Conservation (phyloP, 345 rosid genomes). For the Ceriops decandra region DNA sequence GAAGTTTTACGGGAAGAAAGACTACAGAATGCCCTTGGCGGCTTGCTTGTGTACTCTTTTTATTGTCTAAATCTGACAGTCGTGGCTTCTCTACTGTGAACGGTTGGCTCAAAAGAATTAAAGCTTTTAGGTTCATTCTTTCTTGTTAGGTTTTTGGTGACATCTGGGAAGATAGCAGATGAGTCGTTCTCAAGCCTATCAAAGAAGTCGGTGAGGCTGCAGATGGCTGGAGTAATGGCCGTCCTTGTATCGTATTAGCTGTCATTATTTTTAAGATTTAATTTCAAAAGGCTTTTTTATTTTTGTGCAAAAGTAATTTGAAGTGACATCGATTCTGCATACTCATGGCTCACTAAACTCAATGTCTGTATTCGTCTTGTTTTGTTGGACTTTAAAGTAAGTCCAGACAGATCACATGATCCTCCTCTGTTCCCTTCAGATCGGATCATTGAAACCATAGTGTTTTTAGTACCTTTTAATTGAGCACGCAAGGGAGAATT, state of each 20-base stretch:
- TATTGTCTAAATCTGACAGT: background rate
- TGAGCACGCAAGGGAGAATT: too few relatives aligned
- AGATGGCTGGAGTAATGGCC: background rate
- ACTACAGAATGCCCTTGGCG: background rate
- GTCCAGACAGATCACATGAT: too few relatives aligned
- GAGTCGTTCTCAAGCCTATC: background rate
- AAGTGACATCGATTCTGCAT: background rate
- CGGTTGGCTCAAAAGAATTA: background rate
- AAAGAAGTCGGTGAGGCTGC: background rate
- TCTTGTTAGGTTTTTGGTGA: background rate
- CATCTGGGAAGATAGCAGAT: background rate
- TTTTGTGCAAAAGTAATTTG: background rate
- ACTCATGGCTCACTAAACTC: background rate
- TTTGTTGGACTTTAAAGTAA: too few relatives aligned
- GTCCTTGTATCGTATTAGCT: background rate
- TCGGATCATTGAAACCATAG: too few relatives aligned
- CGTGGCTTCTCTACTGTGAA: background rate
- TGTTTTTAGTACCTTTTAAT: too few relatives aligned
- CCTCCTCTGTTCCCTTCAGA: too few relatives aligned
- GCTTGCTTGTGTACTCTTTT: too few relatives aligned
- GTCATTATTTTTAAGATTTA: constrained; percentile 12
- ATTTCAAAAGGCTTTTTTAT: constrained; percentile 9
- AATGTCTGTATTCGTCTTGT: too few relatives aligned
- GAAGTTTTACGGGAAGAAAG: background rate
- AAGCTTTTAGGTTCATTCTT: background rate